phyloP scores from a whole-genome alignment of 192 early-diverging fungal species.

The Linnemannia schmuckeri region DNA sequence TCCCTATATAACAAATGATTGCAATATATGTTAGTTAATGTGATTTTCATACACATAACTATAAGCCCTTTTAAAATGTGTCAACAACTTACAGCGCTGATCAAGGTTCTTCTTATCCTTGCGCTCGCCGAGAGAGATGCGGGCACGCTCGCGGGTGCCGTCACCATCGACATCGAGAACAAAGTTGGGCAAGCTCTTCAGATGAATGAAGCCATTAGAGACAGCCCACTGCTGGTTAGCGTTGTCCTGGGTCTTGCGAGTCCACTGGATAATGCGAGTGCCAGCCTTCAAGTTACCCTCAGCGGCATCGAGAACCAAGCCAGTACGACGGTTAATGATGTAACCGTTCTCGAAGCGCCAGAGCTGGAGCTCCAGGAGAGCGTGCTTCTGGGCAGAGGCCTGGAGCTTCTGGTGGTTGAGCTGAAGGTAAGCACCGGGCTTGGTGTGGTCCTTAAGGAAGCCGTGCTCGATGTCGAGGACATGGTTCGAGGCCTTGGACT shows the following conservation, averaged over 20 bases:
- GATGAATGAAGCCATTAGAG: constrained; percentile 42
- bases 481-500: constrained; percentile 48
- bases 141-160: constrained; percentile 48
- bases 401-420: constrained; percentile 48
- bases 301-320: constrained; percentile 37
- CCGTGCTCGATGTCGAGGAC: constrained; percentile 51
- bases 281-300: constrained; percentile 22
- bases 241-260: constrained; percentile 35
- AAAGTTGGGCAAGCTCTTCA: constrained; percentile 35
- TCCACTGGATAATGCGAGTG: constrained; percentile 40
- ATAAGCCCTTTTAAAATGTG: neutral
- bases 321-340: constrained; percentile 55
- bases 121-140: constrained; percentile 45
- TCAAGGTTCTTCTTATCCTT: constrained; percentile 55
- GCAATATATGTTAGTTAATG: neutral
- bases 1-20: constrained; percentile 20
- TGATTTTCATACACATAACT: neutral
- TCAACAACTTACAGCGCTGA: constrained; percentile 35
- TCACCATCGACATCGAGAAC: constrained; percentile 54
- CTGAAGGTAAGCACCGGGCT: constrained; percentile 37
- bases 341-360: constrained; percentile 51
- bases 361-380: constrained; percentile 50
- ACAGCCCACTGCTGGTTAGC: constrained; percentile 44
- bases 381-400: constrained; percentile 36
- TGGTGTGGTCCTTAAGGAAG: constrained; percentile 53